Conservation (phyloP, 1,284 basidiomycete species). For the Golubevia pallescens region DNA sequence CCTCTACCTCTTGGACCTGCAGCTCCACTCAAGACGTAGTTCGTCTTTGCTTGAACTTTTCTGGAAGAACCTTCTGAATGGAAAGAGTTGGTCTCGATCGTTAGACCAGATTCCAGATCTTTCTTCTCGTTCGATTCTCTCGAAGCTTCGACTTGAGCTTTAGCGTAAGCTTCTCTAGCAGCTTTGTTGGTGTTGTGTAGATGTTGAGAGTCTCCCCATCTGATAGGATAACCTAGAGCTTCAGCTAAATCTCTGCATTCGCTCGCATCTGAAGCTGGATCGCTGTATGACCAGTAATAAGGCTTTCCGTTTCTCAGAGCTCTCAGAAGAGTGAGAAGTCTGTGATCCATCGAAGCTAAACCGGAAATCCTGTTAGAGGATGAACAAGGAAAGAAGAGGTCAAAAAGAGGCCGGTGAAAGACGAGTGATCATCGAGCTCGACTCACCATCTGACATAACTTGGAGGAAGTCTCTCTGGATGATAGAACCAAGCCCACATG, state of each 20-base stretch:
- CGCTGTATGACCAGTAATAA: conserved; percentile 45
- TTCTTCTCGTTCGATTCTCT: no score
- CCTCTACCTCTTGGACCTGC: conserved; percentile 35
- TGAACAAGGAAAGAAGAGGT: background rate
- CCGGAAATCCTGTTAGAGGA: conserved; percentile 23
- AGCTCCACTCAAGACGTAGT: conserved; percentile 38
- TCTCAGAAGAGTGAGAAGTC: conserved; percentile 53
- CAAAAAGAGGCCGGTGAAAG: background rate
- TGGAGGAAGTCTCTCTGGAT: conserved; percentile 50
- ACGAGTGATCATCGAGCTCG: background rate
- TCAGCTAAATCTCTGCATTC: conserved; percentile 40
- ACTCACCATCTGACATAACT: conserved; percentile 58
- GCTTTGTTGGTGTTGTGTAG: conserved; percentile 25
- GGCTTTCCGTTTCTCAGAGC: conserved; percentile 43
- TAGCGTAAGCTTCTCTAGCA: conserved; percentile 7
- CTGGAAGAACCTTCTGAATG: no score
- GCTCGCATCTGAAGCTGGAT: conserved; percentile 20
- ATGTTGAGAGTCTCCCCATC: conserved; percentile 42
- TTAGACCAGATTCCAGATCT: no score
- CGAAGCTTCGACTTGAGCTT: no score
- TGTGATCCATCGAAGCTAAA: conserved; percentile 63
- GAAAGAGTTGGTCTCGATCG: no score
- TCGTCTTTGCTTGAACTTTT: conserved; percentile 4
- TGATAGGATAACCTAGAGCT: conserved; percentile 39
- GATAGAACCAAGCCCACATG: conserved; percentile 62